A percentile compares a stretch with the other conserved stretches of the same genome.
Conservation (phyloP, 2,329 filamentous ascomycete genomes). For the Colletotrichum magnum region DNA sequence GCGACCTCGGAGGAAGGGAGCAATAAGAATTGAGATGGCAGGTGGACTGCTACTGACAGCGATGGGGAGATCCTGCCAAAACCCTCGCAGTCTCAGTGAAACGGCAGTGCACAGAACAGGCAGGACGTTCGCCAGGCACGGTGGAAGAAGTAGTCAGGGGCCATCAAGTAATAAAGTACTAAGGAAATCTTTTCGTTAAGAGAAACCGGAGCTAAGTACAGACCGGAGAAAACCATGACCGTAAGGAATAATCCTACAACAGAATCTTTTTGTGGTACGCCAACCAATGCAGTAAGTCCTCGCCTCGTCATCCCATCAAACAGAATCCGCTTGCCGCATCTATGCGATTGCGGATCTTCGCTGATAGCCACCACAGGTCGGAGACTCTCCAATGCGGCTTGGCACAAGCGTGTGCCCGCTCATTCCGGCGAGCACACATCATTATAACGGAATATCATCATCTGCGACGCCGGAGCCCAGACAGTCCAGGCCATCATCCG, state of each 20-base stretch:
- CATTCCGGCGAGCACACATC: constrained; percentile 37
- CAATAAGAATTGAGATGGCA: too few relatives aligned
- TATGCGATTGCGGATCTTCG: constrained; percentile 53
- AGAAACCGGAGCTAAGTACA: constrained; percentile 38
- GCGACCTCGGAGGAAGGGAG: too few relatives aligned
- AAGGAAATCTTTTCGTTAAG: constrained; percentile 31
- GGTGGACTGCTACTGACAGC: too few relatives aligned
- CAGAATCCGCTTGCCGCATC: constrained; percentile 55
- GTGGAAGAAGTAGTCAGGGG: neutral
- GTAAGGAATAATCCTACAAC: constrained; percentile 40
- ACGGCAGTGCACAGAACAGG: neutral
- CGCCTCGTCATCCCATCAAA: constrained; percentile 64
- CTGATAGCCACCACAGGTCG: constrained; percentile 59
- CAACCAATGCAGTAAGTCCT: constrained; percentile 65
- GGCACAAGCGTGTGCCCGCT: constrained; percentile 48
- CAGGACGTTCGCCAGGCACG: neutral
- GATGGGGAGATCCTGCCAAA: too few relatives aligned
- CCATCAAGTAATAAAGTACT: neutral
- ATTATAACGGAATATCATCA: constrained; percentile 40
- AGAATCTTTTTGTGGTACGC: constrained; percentile 60
- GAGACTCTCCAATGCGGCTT: constrained; percentile 60
- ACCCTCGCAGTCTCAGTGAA: too few relatives aligned
- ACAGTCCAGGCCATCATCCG: constrained; percentile 25
- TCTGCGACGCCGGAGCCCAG: constrained; percentile 27
- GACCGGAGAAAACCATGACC: constrained; percentile 40